Percentiles rank a stretch among this genome's conserved stretches.
phyloP scores from a whole-genome alignment of 2,329 filamentous ascomycete genomes.

The Botrytis aclada region DNA sequence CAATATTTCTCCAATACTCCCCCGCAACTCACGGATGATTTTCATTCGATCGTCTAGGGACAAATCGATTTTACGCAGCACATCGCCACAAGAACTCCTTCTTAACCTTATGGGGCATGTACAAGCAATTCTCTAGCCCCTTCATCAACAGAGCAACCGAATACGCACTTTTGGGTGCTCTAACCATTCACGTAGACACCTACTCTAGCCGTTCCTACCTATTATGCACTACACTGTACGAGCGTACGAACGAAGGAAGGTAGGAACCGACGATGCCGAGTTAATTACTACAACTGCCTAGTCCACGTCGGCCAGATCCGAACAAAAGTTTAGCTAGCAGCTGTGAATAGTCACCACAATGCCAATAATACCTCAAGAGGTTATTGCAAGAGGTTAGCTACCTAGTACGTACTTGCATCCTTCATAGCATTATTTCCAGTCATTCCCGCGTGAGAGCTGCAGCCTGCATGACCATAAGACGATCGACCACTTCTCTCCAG shows the following conservation, averaged over 20 bases:
- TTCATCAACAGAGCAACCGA: neutral
- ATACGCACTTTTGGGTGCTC: neutral
- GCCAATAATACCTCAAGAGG: neutral
- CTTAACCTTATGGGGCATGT: neutral
- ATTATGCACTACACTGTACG: neutral
- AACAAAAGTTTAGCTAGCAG: neutral
- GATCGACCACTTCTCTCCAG: neutral
- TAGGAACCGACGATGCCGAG: neutral
- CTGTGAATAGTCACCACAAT: neutral
- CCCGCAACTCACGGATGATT: conserved; percentile 1
- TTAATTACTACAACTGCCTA: neutral
- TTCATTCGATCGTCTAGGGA: neutral
- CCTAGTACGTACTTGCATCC: too few species aligned
- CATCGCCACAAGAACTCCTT: neutral
- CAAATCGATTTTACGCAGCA: neutral
- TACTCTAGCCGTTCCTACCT: neutral
- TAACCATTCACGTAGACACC: neutral
- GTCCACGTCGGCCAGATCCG: neutral
- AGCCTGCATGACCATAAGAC: neutral
- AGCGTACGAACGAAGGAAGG: neutral
- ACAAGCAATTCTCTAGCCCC: neutral
- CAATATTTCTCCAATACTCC: conserved; percentile 1
- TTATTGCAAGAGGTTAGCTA: neutral
- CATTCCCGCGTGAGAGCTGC: neutral
- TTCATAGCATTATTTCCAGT: neutral